A percentile compares a stretch with the other conserved stretches of the same genome.
Evolutionary conservation across 768 basidiomycete species (phyloP).

Genomic region (Tephrocybe sp.): DNA sequence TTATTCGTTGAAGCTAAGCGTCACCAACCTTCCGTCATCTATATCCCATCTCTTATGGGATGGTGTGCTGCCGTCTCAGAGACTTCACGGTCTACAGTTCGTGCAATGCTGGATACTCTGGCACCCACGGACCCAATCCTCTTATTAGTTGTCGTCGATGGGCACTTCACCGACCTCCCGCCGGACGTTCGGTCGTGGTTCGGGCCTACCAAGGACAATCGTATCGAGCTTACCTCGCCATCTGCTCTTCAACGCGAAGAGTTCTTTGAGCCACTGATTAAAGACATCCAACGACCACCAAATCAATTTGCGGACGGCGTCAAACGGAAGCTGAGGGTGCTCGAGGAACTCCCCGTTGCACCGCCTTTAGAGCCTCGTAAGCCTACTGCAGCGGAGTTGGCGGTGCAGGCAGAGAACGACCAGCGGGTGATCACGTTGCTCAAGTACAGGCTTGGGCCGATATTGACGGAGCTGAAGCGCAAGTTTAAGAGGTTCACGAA

Average conservation of each 20-base stretch:
- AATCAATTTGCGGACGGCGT: slow-evolving; percentile 88
- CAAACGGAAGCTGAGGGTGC: slow-evolving; percentile 74
- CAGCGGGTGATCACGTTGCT: slow-evolving; percentile 73
- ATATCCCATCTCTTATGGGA: slow-evolving; percentile 83
- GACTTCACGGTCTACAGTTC: slow-evolving; percentile 78
- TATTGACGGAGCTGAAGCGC: slow-evolving; percentile 85
- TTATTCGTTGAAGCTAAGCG: slow-evolving; percentile 96
- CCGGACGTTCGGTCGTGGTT: slow-evolving; percentile 91
- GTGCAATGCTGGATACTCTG: slow-evolving; percentile 88
- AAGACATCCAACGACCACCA: slow-evolving; percentile 72
- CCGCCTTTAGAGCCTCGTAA: slow-evolving; percentile 86
- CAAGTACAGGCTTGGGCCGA: slow-evolving; percentile 87
- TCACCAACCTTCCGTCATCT: slow-evolving; percentile 93
- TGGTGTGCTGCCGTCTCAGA: slow-evolving; percentile 89
- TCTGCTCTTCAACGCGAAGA: slow-evolving; percentile 50
- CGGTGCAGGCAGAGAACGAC: slow-evolving; percentile 81
- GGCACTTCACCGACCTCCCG: slow-evolving; percentile 64
- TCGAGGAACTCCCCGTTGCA: slow-evolving; percentile 85
- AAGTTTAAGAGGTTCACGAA: slow-evolving; percentile 92
- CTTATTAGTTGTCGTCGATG: slow-evolving; percentile 86
- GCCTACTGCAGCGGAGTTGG: slow-evolving; percentile 79
- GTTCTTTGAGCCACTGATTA: slow-evolving; percentile 77
- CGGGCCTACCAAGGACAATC: slow-evolving; percentile 71
- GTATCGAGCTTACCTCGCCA: slow-evolving; percentile 61
- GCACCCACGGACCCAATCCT: slow-evolving; percentile 93